Evolutionary conservation across 805 yeast genomes (phyloP).

Genomic region (Wickerhamomyces silvicola): DNA sequence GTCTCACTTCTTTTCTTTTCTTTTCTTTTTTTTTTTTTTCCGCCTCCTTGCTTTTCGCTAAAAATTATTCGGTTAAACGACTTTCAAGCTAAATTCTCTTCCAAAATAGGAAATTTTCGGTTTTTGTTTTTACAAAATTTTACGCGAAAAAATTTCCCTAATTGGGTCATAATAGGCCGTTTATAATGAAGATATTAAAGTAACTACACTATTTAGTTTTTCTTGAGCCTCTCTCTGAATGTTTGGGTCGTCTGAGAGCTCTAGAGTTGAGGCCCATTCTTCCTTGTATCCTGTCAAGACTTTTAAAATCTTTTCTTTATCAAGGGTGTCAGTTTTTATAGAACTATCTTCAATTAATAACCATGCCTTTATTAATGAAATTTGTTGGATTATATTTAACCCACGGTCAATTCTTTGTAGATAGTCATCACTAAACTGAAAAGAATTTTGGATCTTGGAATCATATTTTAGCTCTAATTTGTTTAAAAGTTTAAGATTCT

Average conservation of each 20-base stretch:
- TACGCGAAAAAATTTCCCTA: too few species aligned
- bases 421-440: constrained; percentile 11
- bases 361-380: constrained; percentile 14
- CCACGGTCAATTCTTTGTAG: constrained; percentile 15
- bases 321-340: constrained; percentile 9
- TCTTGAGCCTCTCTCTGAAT: too few species aligned
- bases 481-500: constrained; percentile 8
- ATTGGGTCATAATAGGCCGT: too few species aligned
- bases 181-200: too few species aligned
- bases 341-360: constrained; percentile 14
- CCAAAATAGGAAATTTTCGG: too few species aligned
- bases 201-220: too few species aligned
- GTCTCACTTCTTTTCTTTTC: too few species aligned
- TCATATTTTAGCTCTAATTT: constrained; percentile 2
- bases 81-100: too few species aligned
- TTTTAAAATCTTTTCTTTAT: background rate
- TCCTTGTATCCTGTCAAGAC: constrained; percentile 1
- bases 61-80: too few species aligned
- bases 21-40: too few species aligned
- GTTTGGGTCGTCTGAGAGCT: background rate
- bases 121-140: too few species aligned
- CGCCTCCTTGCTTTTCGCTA: too few species aligned
- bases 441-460: constrained; percentile 2
- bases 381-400: constrained; percentile 12
- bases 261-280: background rate